Evolutionary conservation across 1,284 basidiomycete species (phyloP), one percentile per base, ranked within the genome.

Genomic region (Nidula niveotomentosa): DNA sequence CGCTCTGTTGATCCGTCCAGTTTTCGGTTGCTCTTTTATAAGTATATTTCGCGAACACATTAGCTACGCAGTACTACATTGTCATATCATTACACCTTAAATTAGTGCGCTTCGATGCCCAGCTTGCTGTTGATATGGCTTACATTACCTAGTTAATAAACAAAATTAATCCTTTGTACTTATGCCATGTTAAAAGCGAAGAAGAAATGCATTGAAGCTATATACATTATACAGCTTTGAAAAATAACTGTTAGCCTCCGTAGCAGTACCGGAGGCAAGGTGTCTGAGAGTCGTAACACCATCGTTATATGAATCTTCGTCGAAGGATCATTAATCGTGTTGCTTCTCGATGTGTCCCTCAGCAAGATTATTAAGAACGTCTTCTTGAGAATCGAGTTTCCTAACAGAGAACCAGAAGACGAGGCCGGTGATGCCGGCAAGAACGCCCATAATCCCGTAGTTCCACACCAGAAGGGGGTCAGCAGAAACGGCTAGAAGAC

Each of bases 361-460:
- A 12, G 13, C 10, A 53, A 85, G 52, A 37, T 76, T 74, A 60
- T 90, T 88, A n/a, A 90, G 71, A 51, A 66, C 67, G 48, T 90
- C 87, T 69, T 91, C 88, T 54, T 78, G 68, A n/a, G 61, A 60
- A 62, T 92, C 89, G 53, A 90, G 75, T 48, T 78, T 69, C 59
- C 80, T 75, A 61, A 88, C 83, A 34, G 76, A 72, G 58, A 83
- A 64, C 83, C 85, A 91, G 75, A 93, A 91, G 12, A 82, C 49
- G 53, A 71, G 34, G 6, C 73, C 75, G 3, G 76, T 62, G 37
- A 80, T 37, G 7, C 60, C 67, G 1, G 76, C 74, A 9, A 83
- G 58, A 30, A 79, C 68, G 13, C 56, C 81, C 69, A 82, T 74
- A 6, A 70, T 60, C 34, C 69, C 68, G 53, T 84, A 84, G 60